Evolutionary conservation across 805 yeast species (phyloP).

Genomic region (Cyberlindnera veronae): DNA sequence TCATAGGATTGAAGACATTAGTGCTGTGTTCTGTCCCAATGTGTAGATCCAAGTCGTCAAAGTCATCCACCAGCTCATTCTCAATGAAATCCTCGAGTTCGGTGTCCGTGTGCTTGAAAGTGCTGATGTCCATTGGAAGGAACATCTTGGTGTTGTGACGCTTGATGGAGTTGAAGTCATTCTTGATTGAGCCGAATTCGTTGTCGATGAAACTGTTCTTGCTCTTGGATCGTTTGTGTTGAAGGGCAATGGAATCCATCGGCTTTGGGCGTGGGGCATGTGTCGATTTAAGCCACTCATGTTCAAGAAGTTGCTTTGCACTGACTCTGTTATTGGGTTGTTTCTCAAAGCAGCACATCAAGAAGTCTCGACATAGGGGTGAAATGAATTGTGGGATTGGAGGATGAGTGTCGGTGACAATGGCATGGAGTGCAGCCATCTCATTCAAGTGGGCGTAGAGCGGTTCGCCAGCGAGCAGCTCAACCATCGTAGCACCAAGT

Average conservation of each 20-base stretch:
- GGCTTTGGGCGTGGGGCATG: not conserved
- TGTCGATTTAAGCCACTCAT: slow-evolving; percentile 50
- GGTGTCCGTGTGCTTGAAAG: slow-evolving; percentile 19
- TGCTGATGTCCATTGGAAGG: slow-evolving; percentile 18
- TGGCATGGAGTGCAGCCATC: slow-evolving; percentile 80
- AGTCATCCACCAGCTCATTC: slow-evolving; percentile 10
- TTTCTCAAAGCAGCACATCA: slow-evolving; percentile 66
- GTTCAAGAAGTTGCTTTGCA: slow-evolving; percentile 53
- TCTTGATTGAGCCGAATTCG: too few relatives aligned
- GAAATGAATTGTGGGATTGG: slow-evolving; percentile 56
- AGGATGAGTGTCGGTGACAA: slow-evolving; percentile 71
- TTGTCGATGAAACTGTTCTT: slow-evolving; percentile 40
- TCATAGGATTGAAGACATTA: slow-evolving; percentile 18
- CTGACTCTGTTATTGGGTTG: slow-evolving; percentile 56
- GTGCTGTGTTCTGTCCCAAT: slow-evolving; percentile 3
- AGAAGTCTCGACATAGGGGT: slow-evolving; percentile 48
- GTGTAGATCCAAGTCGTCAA: slow-evolving; percentile 12
- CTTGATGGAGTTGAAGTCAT: slow-evolving; percentile 46
- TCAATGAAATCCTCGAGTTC: slow-evolving; percentile 11
- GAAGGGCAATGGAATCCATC: slow-evolving; percentile 9
- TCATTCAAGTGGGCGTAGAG: slow-evolving; percentile 77
- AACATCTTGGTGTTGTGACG: slow-evolving; percentile 21
- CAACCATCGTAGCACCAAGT: slow-evolving; percentile 91
- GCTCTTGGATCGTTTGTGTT: slow-evolving; percentile 1
- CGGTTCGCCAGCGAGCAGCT: slow-evolving; percentile 79